Conservation (phyloP, 176 grass and related monocot species). For the Musa schizocarpa region DNA sequence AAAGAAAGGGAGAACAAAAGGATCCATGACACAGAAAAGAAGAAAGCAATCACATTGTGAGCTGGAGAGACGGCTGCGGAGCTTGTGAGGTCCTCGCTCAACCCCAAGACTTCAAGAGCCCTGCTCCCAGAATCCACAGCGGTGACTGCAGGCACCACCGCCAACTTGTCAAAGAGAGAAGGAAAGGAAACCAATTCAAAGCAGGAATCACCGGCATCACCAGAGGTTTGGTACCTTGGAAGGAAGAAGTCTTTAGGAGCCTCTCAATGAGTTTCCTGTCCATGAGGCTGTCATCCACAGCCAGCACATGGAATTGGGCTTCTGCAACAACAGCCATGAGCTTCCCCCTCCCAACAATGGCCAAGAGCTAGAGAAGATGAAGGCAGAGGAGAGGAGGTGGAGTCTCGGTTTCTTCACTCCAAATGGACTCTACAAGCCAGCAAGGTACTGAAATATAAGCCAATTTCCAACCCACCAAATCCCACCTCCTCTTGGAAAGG, state of each 20-base stretch:
- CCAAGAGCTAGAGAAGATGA: neutral
- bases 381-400: neutral
- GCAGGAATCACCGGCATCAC: too few species aligned
- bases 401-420: neutral
- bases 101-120: slow-evolving; percentile 29
- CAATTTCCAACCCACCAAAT: slow-evolving; percentile 21
- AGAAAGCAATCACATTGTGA: neutral
- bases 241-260: slow-evolving; percentile 35
- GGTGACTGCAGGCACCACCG: slow-evolving; percentile 16
- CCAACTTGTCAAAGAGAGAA: too few species aligned
- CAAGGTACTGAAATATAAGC: neutral
- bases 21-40: neutral
- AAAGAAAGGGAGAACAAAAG: neutral
- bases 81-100: neutral
- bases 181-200: too few species aligned
- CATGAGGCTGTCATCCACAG: slow-evolving; percentile 37
- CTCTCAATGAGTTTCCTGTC: slow-evolving; percentile 39
- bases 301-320: slow-evolving; percentile 29
- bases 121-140: slow-evolving; percentile 41
- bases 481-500: slow-evolving; percentile 14
- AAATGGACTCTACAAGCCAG: neutral
- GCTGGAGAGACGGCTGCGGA: neutral
- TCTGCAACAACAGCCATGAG: slow-evolving; percentile 25
- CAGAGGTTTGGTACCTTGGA: slow-evolving; percentile 19
- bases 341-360: neutral